Percentiles rank a stretch among this genome's conserved stretches.
Evolutionary conservation across 164 flowering plant genomes (phyloP).

Genomic region (grape (Vitis vinifera)): DNA sequence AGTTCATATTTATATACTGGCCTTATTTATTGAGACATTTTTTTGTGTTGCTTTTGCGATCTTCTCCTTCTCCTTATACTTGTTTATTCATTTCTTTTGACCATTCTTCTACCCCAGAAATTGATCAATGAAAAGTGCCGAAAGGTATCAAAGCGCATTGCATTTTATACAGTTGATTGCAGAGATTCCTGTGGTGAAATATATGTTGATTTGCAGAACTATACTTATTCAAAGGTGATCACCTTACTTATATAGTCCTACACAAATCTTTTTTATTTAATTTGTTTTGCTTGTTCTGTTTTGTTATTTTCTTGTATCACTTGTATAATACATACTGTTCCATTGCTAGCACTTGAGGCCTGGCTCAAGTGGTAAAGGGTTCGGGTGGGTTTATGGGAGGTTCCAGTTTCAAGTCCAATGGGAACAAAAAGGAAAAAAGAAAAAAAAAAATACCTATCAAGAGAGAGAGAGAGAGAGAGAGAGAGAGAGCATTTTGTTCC

Average conservation of each 20-base stretch:
- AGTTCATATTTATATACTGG: too few relatives aligned
- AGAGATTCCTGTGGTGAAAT: slow-evolving; percentile 93
- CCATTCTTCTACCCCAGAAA: slow-evolving; percentile 48
- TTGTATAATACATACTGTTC: too few relatives aligned
- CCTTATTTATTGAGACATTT: not conserved
- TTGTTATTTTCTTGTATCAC: not conserved
- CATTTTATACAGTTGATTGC: slow-evolving; percentile 89
- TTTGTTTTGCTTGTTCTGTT: not conserved
- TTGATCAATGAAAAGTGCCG: slow-evolving; percentile 80
- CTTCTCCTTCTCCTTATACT: not conserved
- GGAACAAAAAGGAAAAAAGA: too few relatives aligned
- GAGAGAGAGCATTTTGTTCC: too few relatives aligned
- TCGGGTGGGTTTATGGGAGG: too few relatives aligned
- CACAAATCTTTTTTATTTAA: too few relatives aligned
- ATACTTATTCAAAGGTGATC: slow-evolving; percentile 67
- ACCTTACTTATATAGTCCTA: not conserved
- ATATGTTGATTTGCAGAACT: slow-evolving; percentile 84
- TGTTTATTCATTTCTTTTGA: not conserved
- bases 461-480: too few relatives aligned
- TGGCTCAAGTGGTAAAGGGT: too few relatives aligned
- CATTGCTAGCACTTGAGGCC: too few relatives aligned
- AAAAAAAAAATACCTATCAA: too few relatives aligned
- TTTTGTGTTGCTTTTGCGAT: not conserved
- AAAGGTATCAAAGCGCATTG: slow-evolving; percentile 60
- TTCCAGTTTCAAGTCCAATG: too few relatives aligned